These are phyloP conservation scores for Hamamelis virginiana DNA, from an alignment of 164 flowering plant genomes.

Conservation along the genomic window DNA sequence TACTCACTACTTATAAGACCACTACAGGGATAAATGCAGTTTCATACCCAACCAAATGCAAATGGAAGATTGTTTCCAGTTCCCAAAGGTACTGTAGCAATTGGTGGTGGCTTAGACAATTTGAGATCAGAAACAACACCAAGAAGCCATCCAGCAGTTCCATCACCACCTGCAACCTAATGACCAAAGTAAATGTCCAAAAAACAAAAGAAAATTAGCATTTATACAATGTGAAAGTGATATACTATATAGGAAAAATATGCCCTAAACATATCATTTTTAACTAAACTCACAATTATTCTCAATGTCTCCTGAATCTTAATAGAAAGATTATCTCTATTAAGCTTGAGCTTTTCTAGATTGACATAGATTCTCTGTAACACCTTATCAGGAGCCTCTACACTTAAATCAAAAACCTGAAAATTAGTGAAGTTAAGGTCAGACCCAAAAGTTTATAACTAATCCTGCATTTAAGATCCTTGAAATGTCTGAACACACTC, in stretches of 20 bases:
- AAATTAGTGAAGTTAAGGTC: constrained; percentile 6
- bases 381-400: constrained; percentile 69
- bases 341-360: constrained; percentile 55
- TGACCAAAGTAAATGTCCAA: not conserved
- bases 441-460: not conserved
- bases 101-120: constrained; percentile 73
- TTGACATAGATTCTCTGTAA: constrained; percentile 53
- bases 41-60: constrained; percentile 91
- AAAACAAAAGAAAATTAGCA: not conserved
- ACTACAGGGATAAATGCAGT: not conserved
- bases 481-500: not conserved
- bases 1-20: not conserved
- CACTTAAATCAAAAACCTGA: constrained; percentile 77
- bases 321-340: constrained; percentile 38
- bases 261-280: not conserved
- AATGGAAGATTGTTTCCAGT: constrained; percentile 96
- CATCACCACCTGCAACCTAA: constrained; percentile 99
- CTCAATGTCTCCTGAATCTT: constrained; percentile 51
- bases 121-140: constrained; percentile 93
- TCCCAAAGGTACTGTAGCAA: constrained; percentile 93
- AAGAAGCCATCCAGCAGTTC: constrained; percentile 96
- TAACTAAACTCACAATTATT: constrained; percentile 63
- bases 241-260: not conserved
- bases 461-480: not conserved
- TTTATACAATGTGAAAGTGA: no score